phyloP scores from a whole-genome alignment of 2,329 filamentous ascomycete genomes.

The Scedosporium apiospermum region DNA sequence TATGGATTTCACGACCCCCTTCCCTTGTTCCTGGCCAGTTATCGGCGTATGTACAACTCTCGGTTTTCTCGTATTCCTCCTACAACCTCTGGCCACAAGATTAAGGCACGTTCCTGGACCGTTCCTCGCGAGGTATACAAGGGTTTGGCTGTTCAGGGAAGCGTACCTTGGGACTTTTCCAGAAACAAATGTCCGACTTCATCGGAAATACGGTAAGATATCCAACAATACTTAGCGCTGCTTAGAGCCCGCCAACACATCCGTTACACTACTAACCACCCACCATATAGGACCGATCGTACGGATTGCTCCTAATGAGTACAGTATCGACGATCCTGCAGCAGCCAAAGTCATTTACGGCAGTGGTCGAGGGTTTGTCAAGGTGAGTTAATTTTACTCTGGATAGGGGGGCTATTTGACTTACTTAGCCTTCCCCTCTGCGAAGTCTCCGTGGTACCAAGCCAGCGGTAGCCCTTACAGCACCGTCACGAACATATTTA shows the following conservation, averaged over 20 bases:
- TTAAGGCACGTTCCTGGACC: slow-evolving; percentile 33
- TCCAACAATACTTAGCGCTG: background rate
- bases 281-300: slow-evolving; percentile 19
- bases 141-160: slow-evolving; percentile 30
- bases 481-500: slow-evolving; percentile 18
- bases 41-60: background rate
- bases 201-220: slow-evolving; percentile 26
- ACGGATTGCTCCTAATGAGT: slow-evolving; percentile 28
- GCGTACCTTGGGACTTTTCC: slow-evolving; percentile 27
- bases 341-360: slow-evolving; percentile 31
- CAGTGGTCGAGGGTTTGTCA: slow-evolving; percentile 19
- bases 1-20: too few species aligned
- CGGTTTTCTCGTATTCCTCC: too few species aligned
- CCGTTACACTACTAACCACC: background rate
- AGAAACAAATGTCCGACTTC: slow-evolving; percentile 27
- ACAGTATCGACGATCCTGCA: slow-evolving; percentile 26
- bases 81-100: slow-evolving; percentile 15
- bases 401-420: too few species aligned
- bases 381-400: background rate
- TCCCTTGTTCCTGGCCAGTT: background rate
- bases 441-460: slow-evolving; percentile 24
- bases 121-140: slow-evolving; percentile 30
- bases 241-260: background rate
- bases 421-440: slow-evolving; percentile 15
- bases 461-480: slow-evolving; percentile 14